Evolutionary conservation across 768 basidiomycete genomes (phyloP).

Genomic region (Phlebiopsis flavidoalba): DNA sequence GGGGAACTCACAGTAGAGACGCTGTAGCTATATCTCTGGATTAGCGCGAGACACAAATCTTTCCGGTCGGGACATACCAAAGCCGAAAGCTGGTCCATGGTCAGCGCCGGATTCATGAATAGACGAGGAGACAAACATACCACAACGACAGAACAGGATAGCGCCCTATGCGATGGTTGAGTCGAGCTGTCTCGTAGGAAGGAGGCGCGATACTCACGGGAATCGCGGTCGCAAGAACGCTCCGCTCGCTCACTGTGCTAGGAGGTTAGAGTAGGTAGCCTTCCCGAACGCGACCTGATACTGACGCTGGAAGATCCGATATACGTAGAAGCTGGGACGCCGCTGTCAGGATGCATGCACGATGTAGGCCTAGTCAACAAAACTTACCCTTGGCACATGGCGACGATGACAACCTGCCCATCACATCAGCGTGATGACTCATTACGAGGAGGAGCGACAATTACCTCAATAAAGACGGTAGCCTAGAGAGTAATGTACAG

Average conservation of each 20-base stretch:
- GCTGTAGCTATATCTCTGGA: not conserved
- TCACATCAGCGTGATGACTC: no score
- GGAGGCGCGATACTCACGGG: not conserved
- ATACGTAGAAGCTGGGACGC: slow-evolving; percentile 7
- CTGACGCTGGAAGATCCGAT: slow-evolving; percentile 5
- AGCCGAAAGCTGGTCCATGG: not conserved
- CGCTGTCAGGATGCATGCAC: not conserved
- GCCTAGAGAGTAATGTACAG: not conserved
- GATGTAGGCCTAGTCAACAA: not conserved
- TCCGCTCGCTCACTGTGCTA: slow-evolving; percentile 4
- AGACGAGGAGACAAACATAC: not conserved
- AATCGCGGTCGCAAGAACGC: not conserved
- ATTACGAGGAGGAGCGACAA: no score
- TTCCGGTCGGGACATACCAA: not conserved
- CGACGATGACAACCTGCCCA: not conserved
- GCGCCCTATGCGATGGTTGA: not conserved
- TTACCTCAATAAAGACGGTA: not conserved
- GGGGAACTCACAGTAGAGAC: not conserved
- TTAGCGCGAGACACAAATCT: not conserved
- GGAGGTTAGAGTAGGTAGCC: not conserved
- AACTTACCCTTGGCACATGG: slow-evolving; percentile 3
- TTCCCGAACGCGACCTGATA: not conserved
- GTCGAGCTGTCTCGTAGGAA: not conserved
- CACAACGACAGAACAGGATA: not conserved
- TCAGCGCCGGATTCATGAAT: not conserved